Percentiles rank a stretch among this genome's conserved stretches.
phyloP scores from a whole-genome alignment of 768 basidiomycete genomes.

The Russula sp. region DNA sequence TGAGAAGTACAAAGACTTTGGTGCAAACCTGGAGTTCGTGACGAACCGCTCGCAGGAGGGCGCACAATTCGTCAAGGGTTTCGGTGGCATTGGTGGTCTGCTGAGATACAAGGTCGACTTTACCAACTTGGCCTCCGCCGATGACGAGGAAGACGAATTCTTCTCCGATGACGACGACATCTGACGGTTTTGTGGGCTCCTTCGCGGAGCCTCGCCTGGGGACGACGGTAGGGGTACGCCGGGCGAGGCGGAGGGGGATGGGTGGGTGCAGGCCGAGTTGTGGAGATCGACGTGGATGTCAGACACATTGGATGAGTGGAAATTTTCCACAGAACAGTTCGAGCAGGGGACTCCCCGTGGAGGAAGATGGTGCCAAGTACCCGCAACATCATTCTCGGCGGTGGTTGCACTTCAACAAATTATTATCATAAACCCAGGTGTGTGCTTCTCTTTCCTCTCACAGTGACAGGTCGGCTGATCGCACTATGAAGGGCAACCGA shows the following conservation, averaged over 20 bases:
- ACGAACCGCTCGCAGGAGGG: conserved; percentile 97
- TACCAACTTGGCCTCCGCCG: conserved; percentile 61
- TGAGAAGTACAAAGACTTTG: conserved; percentile 97
- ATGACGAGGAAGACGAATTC: conserved; percentile 82
- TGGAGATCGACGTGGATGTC: background rate
- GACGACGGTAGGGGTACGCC: conserved; percentile 44
- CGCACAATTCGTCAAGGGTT: conserved; percentile 96
- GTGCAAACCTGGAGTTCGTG: conserved; percentile 91
- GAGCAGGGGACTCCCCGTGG: background rate
- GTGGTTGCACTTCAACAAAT: conserved; percentile 2
- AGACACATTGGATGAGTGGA: background rate
- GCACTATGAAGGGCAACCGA: background rate
- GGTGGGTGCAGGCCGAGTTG: background rate
- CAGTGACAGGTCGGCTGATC: background rate
- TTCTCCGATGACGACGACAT: conserved; percentile 67
- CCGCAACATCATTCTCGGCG: background rate
- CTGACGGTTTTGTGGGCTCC: conserved; percentile 85
- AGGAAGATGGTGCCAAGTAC: background rate
- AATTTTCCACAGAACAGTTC: background rate
- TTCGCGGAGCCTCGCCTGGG: conserved; percentile 60
- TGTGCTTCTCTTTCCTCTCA: background rate
- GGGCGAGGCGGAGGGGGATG: conserved; percentile 49
- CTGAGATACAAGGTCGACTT: conserved; percentile 98
- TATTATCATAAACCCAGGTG: conserved; percentile 3
- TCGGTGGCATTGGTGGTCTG: conserved; percentile 95